These are phyloP conservation scores for Ricinus communis DNA, from an alignment of 345 rosid species.

Conservation along the genomic window DNA sequence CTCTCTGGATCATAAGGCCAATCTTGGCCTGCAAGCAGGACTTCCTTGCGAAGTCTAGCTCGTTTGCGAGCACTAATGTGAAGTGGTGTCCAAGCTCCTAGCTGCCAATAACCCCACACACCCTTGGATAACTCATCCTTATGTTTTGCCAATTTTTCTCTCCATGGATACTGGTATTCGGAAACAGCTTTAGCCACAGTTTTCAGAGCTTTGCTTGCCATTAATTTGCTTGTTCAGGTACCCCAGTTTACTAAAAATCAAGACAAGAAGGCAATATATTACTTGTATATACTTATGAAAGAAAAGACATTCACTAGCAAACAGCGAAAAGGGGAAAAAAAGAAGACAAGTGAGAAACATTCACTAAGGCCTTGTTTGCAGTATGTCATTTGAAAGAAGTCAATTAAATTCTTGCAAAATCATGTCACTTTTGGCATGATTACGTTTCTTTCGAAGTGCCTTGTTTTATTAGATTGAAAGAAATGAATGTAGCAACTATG, in stretches of 20 bases:
- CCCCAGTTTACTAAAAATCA: neutral
- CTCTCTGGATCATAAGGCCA: constrained; percentile 93
- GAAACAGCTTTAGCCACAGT: constrained; percentile 50
- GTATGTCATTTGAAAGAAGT: too few species aligned
- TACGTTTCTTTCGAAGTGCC: too few species aligned
- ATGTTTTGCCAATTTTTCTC: constrained; percentile 68
- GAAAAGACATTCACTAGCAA: neutral
- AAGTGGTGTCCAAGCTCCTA: constrained; percentile 87
- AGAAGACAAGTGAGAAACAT: too few species aligned
- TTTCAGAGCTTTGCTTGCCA: constrained; percentile 83
- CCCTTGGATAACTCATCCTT: constrained; percentile 75
- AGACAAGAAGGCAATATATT: neutral
- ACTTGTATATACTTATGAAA: neutral
- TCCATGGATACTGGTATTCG: constrained; percentile 78
- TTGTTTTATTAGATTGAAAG: too few species aligned
- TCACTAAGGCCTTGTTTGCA: too few species aligned
- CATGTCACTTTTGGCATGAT: too few species aligned
- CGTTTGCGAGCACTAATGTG: constrained; percentile 82
- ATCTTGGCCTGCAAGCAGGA: constrained; percentile 63
- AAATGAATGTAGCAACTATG: too few species aligned
- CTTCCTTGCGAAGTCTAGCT: constrained; percentile 88
- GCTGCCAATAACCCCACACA: constrained; percentile 91
- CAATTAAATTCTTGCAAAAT: too few species aligned
- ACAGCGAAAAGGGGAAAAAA: too few species aligned
- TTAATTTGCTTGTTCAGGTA: constrained; percentile 14